phyloP scores from a whole-genome alignment of 768 basidiomycete species.

The Candolleomyces eurysporus region DNA sequence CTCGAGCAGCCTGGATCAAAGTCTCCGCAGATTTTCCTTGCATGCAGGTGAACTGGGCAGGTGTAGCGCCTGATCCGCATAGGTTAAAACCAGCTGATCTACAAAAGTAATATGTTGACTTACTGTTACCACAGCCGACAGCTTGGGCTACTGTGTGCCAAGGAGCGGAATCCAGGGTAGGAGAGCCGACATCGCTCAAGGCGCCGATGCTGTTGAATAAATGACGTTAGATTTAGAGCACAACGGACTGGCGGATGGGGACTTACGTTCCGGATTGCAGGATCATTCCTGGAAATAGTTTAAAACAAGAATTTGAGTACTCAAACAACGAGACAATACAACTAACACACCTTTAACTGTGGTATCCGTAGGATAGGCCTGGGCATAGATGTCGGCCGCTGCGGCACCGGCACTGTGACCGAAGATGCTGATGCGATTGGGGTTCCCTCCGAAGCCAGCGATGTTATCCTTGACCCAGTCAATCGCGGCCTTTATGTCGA shows the following conservation, averaged over 20 bases:
- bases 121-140: slow-evolving; percentile 31
- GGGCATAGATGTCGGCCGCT: slow-evolving; percentile 33
- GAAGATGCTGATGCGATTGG: slow-evolving; percentile 32
- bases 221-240: background rate
- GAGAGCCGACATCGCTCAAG: too few relatives aligned
- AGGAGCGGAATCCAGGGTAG: slow-evolving; percentile 26
- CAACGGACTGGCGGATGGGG: slow-evolving; percentile 4
- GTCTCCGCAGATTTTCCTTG: too few relatives aligned
- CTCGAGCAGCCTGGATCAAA: too few relatives aligned
- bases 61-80: background rate
- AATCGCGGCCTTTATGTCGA: too few relatives aligned
- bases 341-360: too few relatives aligned
- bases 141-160: too few relatives aligned
- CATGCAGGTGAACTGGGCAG: too few relatives aligned
- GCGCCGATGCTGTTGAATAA: too few relatives aligned
- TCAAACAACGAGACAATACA: too few relatives aligned
- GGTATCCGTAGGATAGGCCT: slow-evolving; percentile 32
- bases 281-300: too few relatives aligned
- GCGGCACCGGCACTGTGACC: slow-evolving; percentile 36
- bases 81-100: background rate
- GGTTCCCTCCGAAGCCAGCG: slow-evolving; percentile 44
- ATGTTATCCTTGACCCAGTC: too few relatives aligned
- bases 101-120: background rate
- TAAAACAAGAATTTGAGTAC: too few relatives aligned
- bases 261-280: slow-evolving; percentile 18